These are phyloP conservation scores for Eremomyces bilateralis DNA, from an alignment of 495 filamentous ascomycete genomes.

Conservation along the genomic window DNA sequence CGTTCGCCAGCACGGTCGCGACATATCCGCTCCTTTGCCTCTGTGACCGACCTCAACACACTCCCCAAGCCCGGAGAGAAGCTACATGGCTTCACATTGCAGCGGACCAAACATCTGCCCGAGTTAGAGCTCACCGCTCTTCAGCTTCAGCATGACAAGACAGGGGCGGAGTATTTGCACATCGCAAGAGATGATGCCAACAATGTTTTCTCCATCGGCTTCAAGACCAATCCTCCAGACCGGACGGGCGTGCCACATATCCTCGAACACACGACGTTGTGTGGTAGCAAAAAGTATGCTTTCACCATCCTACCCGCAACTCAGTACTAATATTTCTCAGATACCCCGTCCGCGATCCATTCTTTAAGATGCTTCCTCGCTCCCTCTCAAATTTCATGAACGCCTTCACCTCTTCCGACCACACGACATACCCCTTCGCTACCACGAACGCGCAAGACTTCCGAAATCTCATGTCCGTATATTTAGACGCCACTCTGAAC, in stretches of 20 bases:
- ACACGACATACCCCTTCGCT: slow-evolving; percentile 95
- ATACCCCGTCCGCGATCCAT: slow-evolving; percentile 89
- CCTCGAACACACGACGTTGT: slow-evolving; percentile 88
- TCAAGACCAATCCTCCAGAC: slow-evolving; percentile 96
- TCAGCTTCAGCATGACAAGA: slow-evolving; percentile 77
- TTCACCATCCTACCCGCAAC: not conserved
- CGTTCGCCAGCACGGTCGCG: not conserved
- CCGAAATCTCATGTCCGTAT: slow-evolving; percentile 87
- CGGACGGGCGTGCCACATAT: slow-evolving; percentile 94
- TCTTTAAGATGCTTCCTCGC: slow-evolving; percentile 98
- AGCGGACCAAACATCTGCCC: slow-evolving; percentile 72
- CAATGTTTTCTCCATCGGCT: slow-evolving; percentile 97
- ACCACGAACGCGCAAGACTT: slow-evolving; percentile 95
- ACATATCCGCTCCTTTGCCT: slow-evolving; percentile 29
- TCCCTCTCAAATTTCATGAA: slow-evolving; percentile 99
- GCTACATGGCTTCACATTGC: slow-evolving; percentile 79
- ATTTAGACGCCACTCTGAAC: slow-evolving; percentile 81
- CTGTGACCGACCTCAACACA: slow-evolving; percentile 46
- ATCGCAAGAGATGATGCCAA: slow-evolving; percentile 87
- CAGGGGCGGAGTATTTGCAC: slow-evolving; percentile 87
- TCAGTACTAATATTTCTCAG: slow-evolving; percentile 24
- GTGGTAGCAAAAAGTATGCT: slow-evolving; percentile 79
- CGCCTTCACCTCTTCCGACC: slow-evolving; percentile 84
- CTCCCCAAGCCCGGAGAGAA: slow-evolving; percentile 61
- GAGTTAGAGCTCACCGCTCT: slow-evolving; percentile 84